Base-by-base conservation (phyloP, 345 rosid species). In the Ceriops decandra region DNA sequence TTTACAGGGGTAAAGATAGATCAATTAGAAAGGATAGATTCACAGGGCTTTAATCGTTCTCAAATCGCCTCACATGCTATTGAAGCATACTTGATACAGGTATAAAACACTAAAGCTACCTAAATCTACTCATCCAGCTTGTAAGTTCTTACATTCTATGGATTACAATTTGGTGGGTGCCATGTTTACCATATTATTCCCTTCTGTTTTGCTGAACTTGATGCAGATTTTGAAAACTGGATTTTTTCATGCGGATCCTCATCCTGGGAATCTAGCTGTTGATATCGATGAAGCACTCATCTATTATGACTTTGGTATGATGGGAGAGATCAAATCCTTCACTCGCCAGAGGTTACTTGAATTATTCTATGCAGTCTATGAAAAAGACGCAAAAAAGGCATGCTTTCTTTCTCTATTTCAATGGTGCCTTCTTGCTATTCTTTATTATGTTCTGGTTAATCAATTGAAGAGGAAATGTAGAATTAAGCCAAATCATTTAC, bases 191-290 rank as follows among this genome's bases (percentile, higher is more conserved):
- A 22, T 56, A 56, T 15, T 27, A 1, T 56, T 56, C 59, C 5
- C 59, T 10, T 9, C 59, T 27, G 28, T 42, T 42, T 56, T 47
- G 52, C 42, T 28, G 27, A 52, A 36, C 6, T 42, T 33, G 38
- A 51, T 63, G 57, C 84, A 93, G 98, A 89, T 93, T 82, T 81
- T 93, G 68, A 91, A 58, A 82, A 93, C 97, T 6, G 98, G 97
- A 52, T 91, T 93, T 84, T 93, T 93, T 81, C 98, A 93, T 69
- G 98, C 98, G 66, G 98, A 93, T 77, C 98, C 98, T 0, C 98
- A 93, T 77, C 98, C 98, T 24, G 98, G 98, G 67, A 93, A 93
- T 74, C 96, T 93, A 21, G 97, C 98, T 17, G 77, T 93, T 52
- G 98, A 93, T 77, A 78, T 73, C 64, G 96, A 93, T 68, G 91